A percentile compares a stretch with the other conserved stretches of the same genome.
phyloP scores from a whole-genome alignment of 805 yeast species.

The Pichia occidentalis region DNA sequence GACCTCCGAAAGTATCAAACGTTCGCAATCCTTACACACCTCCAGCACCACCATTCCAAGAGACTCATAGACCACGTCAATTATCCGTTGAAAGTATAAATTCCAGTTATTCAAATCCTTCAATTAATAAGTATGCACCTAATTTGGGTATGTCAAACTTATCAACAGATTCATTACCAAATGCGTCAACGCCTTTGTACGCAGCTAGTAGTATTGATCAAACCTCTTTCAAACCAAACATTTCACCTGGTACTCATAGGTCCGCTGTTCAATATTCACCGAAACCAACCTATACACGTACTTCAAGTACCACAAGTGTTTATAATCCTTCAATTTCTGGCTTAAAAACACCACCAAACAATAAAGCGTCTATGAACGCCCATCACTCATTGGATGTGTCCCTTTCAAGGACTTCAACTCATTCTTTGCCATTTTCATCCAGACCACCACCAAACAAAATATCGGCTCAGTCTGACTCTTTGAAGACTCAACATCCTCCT shows the following conservation, averaged over 20 bases:
- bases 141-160: too few relatives aligned
- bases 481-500: background rate
- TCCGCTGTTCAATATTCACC: background rate
- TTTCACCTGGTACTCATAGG: background rate
- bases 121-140: too few relatives aligned
- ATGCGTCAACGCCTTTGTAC: too few relatives aligned
- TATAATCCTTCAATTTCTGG: too few relatives aligned
- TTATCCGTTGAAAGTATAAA: background rate
- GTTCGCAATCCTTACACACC: slow-evolving; percentile 4
- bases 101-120: too few relatives aligned
- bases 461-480: background rate
- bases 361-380: too few relatives aligned
- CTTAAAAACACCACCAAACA: too few relatives aligned
- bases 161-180: too few relatives aligned
- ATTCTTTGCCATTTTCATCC: too few relatives aligned
- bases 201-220: too few relatives aligned
- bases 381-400: background rate
- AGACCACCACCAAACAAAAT: background rate
- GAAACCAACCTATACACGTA: background rate
- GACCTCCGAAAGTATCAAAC: too few relatives aligned
- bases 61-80: background rate
- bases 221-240: too few relatives aligned
- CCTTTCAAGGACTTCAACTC: background rate
- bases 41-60: slow-evolving; percentile 2
- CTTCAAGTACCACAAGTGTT: background rate